Evolutionary conservation across 78 protist species (phyloP).

Genomic region (Monosiga brevicollis): DNA sequence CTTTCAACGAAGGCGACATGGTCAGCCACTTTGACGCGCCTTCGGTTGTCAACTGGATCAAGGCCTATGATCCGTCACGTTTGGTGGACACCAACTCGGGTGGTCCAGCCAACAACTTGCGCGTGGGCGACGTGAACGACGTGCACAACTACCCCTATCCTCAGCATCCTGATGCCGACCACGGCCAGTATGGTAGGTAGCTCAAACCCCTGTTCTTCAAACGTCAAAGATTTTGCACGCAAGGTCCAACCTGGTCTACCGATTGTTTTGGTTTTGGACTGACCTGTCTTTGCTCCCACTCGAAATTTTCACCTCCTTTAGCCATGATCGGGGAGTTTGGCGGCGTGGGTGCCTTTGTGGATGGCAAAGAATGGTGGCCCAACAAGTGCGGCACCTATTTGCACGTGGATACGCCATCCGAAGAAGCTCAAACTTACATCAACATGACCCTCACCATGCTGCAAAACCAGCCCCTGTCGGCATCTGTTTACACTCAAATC

Average conservation of each 20-base stretch:
- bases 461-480: background rate
- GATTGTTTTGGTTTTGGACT: too few relatives aligned
- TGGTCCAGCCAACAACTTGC: conserved; percentile 21
- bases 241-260: too few relatives aligned
- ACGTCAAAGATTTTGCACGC: too few relatives aligned
- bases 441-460: background rate
- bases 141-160: conserved; percentile 35
- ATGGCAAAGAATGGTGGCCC: conserved; percentile 22
- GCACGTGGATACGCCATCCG: conserved; percentile 6
- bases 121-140: conserved; percentile 33
- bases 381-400: conserved; percentile 7
- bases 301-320: background rate
- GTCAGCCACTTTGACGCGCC: background rate
- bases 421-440: conserved; percentile 2
- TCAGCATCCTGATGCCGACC: background rate
- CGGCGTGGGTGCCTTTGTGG: conserved; percentile 28
- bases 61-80: background rate
- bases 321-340: conserved; percentile 42
- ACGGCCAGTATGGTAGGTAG: background rate
- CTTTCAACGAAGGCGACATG: conserved; percentile 37
- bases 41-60: background rate
- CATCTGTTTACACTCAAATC: conserved; percentile 27
- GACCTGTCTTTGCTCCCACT: too few relatives aligned
- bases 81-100: conserved; percentile 32
- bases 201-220: too few relatives aligned